Percentiles rank a stretch among this genome's conserved stretches.
phyloP scores from a whole-genome alignment of 129 eudicot genomes.

The Flaveria linearis region DNA sequence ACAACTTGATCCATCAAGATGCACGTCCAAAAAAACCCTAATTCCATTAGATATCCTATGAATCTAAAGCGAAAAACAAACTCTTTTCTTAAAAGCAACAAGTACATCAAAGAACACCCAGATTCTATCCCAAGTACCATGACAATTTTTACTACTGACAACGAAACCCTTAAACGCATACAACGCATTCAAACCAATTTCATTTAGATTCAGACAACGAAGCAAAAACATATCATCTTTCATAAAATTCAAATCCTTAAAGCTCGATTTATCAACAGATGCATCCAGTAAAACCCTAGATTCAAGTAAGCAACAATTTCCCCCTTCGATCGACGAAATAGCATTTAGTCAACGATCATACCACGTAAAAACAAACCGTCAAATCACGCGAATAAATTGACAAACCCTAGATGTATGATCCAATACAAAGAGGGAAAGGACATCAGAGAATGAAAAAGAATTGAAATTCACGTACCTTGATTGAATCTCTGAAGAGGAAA shows the following conservation, averaged over 20 bases:
- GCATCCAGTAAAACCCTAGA: constrained; percentile 21
- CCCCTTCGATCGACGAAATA: not conserved
- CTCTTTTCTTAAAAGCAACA: too few species aligned
- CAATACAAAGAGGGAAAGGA: not conserved
- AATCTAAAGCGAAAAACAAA: too few species aligned
- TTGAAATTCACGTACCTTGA: constrained; percentile 25
- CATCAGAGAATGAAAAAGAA: not conserved
- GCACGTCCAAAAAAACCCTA: not conserved
- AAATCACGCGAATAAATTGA: not conserved
- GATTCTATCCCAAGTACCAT: not conserved
- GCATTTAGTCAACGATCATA: not conserved
- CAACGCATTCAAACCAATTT: not conserved
- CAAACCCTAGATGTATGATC: constrained; percentile 24
- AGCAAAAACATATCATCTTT: too few species aligned
- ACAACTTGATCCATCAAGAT: not conserved
- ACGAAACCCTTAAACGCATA: not conserved
- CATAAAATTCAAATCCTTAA: not conserved
- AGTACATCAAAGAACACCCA: not conserved
- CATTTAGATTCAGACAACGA: not conserved
- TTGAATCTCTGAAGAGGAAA: constrained; percentile 12
- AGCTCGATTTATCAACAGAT: constrained; percentile 8
- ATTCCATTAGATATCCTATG: not conserved
- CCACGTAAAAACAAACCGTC: not conserved
- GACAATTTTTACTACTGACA: not conserved
- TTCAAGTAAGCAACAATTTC: not conserved